Evolutionary conservation across 2,329 filamentous ascomycete genomes (phyloP).

Genomic region (Aureobasidium sp.): DNA sequence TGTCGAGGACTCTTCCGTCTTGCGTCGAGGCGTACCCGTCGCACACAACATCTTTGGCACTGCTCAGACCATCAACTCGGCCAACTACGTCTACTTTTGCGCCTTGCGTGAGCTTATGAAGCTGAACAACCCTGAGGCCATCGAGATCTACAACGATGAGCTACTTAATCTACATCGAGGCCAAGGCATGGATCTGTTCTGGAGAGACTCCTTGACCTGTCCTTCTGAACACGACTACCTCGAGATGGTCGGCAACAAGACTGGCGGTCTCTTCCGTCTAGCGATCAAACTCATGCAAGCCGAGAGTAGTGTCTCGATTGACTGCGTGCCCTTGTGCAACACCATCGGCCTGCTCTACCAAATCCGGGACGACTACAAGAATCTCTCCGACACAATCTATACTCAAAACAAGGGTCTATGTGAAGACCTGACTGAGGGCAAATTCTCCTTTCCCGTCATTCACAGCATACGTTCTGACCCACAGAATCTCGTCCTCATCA

Average conservation of each 20-base stretch:
- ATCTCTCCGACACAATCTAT: slow-evolving; percentile 59
- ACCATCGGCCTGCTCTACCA: slow-evolving; percentile 80
- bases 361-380: slow-evolving; percentile 90
- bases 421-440: slow-evolving; percentile 92
- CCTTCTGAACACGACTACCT: slow-evolving; percentile 83
- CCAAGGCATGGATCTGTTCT: slow-evolving; percentile 87
- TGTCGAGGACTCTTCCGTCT: slow-evolving; percentile 70
- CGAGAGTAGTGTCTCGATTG: slow-evolving; percentile 47
- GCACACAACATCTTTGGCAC: slow-evolving; percentile 79
- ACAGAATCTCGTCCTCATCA: slow-evolving; percentile 70
- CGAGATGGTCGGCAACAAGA: slow-evolving; percentile 92
- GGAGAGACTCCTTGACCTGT: slow-evolving; percentile 76
- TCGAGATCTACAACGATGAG: slow-evolving; percentile 72
- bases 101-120: slow-evolving; percentile 67
- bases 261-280: slow-evolving; percentile 74
- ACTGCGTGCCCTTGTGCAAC: slow-evolving; percentile 79
- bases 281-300: slow-evolving; percentile 85
- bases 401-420: slow-evolving; percentile 85
- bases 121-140: slow-evolving; percentile 58
- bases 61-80: slow-evolving; percentile 82
- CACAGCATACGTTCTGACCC: slow-evolving; percentile 78
- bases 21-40: slow-evolving; percentile 72
- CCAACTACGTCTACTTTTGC: slow-evolving; percentile 82
- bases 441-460: slow-evolving; percentile 94
- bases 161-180: slow-evolving; percentile 76